Evolutionary conservation across 2,329 filamentous ascomycete species (phyloP).

Genomic region (Akanthomyces lecanii): DNA sequence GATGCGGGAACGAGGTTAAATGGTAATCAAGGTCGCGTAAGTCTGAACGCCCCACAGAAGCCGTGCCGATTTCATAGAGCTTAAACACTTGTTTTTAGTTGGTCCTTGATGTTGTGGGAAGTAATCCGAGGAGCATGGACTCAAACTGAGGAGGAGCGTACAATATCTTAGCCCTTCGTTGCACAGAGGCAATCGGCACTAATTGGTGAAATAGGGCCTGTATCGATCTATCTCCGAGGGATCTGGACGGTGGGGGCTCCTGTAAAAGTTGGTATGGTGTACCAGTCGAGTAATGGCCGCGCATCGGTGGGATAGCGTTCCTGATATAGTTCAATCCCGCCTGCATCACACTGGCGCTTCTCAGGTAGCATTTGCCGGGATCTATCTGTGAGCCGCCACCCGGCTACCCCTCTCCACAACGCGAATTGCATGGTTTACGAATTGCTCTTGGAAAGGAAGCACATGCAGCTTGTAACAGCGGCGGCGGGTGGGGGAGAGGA

Average conservation of each 20-base stretch:
- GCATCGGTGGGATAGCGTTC: conserved; percentile 3
- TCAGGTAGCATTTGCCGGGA: neutral
- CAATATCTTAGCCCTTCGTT: neutral
- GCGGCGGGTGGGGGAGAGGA: neutral
- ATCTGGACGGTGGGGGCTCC: neutral
- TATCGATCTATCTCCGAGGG: neutral
- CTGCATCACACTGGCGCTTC: neutral
- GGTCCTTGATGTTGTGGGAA: no score
- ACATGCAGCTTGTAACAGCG: conserved; percentile 5
- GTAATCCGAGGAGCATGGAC: neutral
- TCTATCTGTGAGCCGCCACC: neutral
- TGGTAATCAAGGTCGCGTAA: neutral
- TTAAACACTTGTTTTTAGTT: neutral
- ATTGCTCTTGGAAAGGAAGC: neutral
- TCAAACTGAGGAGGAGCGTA: neutral
- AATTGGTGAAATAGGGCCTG: neutral
- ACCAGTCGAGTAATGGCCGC: neutral
- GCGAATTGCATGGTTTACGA: neutral
- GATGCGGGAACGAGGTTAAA: neutral
- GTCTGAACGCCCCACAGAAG: neutral
- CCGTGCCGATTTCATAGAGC: neutral
- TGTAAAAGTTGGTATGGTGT: neutral
- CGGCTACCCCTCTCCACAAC: neutral
- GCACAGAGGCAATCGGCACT: neutral
- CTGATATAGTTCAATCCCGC: conserved; percentile 6